Evolutionary conservation across 371 early-diverging fungal genomes (phyloP), one percentile per base, ranked within the genome.

Genomic region (Paraphysoderma sedebokerense): DNA sequence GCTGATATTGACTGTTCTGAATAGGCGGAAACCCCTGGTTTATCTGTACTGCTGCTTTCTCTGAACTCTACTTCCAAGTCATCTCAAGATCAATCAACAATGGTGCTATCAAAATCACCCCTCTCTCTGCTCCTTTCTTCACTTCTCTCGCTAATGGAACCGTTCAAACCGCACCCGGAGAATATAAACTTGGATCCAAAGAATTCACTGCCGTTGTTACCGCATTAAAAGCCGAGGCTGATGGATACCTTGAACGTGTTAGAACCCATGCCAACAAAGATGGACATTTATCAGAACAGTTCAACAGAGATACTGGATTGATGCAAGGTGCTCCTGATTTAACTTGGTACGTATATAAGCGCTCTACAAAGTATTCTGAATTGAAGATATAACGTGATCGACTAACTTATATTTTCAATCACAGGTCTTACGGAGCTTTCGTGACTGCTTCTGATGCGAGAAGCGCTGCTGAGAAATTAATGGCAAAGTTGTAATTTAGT

Each of bases 21-120:
- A 52, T 19, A 51, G 26, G 40, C 5, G 85, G 84, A 15, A 81
- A 82, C 50, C 85, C 85, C 3, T 82, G 82, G 87, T 69, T 79
- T 31, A 58, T 86, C 12, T 49, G 66, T 7, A 85, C 84, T 0
- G 55, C 66, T 9, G 69, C 70, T 0, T 36, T 68, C 28, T 75
- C 85, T 9, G 83, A 87, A 49, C 48, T 76, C 11, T 69, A 75
- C 38, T 83, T 81, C 56, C 58, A 65, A 13, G 17, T 60, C 44
- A 57, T 50, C 0, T 15, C 37, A 5, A 17, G 28, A 0, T 50
- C 46, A 4, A 40, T 46, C 38, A 17, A 38, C 2, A 50, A 51
- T 2, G 61, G 63, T 1, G 12, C 31, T 0, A 33, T 77, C 6
- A 33, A 39, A 4, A 66, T 76, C 22, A 68, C 68, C 27, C 45